phyloP scores from a whole-genome alignment of 2,329 filamentous ascomycete species.

The Xylariomycetidae sp. region DNA sequence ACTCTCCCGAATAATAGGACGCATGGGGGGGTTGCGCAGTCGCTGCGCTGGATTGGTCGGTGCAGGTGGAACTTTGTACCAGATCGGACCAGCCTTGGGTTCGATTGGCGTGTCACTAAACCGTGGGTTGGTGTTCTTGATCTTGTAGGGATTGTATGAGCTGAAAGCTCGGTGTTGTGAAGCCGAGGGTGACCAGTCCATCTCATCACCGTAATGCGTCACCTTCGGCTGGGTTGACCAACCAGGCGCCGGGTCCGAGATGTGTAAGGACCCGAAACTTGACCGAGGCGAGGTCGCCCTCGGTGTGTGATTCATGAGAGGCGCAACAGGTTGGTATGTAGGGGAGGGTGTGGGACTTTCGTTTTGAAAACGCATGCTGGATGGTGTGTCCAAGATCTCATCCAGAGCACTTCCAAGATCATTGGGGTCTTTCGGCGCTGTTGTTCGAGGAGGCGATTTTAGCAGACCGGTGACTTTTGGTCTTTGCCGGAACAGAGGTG shows the following conservation, averaged over 20 bases:
- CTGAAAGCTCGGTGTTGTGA: conserved; percentile 52
- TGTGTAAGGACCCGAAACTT: too few species aligned
- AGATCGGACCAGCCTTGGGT: conserved; percentile 51
- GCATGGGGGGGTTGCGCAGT: conserved; percentile 55
- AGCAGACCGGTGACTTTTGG: conserved; percentile 17
- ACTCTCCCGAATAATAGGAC: conserved; percentile 44
- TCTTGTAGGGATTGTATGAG: conserved; percentile 32
- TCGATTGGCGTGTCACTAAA: conserved; percentile 42
- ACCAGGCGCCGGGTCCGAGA: too few species aligned
- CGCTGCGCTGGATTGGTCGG: conserved; percentile 60
- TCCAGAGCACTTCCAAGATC: conserved; percentile 22
- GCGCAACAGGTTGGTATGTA: too few species aligned
- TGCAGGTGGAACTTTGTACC: conserved; percentile 63
- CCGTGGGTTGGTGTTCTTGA: conserved; percentile 34
- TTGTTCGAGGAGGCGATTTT: conserved; percentile 12
- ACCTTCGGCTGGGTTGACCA: conserved; percentile 10
- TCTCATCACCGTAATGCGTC: conserved; percentile 47
- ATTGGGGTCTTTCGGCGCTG: conserved; percentile 27
- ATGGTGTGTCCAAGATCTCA: conserved; percentile 19
- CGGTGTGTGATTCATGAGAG: too few species aligned
- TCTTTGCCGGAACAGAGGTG: conserved; percentile 41
- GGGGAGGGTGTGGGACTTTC: too few species aligned
- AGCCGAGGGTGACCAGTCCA: conserved; percentile 68
- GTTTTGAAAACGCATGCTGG: too few species aligned
- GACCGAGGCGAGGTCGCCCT: too few species aligned